These are phyloP conservation scores for Pisolithus orientalis DNA, from an alignment of 768 basidiomycete species.

Conservation along the genomic window DNA sequence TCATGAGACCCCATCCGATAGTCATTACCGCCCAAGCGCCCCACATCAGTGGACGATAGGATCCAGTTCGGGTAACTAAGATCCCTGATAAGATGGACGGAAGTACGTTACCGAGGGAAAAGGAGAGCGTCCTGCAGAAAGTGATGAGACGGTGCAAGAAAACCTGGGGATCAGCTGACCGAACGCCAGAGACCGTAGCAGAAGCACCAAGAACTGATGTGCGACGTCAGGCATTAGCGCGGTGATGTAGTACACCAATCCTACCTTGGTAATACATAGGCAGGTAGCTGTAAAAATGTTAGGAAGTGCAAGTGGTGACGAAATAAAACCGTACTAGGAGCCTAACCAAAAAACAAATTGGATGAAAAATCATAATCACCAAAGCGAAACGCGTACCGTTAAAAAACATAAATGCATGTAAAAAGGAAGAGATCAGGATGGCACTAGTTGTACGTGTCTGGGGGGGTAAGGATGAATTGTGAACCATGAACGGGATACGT, in stretches of 20 bases:
- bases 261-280: conserved; percentile 36
- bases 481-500: neutral
- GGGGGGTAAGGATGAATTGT: neutral
- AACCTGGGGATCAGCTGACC: conserved; percentile 11
- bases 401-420: conserved; percentile 31
- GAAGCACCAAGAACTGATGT: conserved; percentile 29
- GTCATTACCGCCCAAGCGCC: conserved; percentile 22
- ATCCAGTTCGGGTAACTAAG: conserved; percentile 19
- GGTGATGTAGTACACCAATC: neutral
- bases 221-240: neutral
- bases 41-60: conserved; percentile 30
- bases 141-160: neutral
- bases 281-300: conserved; percentile 24
- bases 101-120: conserved; percentile 20
- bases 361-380: neutral
- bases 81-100: conserved; percentile 19
- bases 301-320: neutral
- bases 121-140: conserved; percentile 30
- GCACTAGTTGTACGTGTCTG: conserved; percentile 34
- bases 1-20: conserved; percentile 32
- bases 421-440: conserved; percentile 26
- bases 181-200: conserved; percentile 28
- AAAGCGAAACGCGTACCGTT: conserved; percentile 15
- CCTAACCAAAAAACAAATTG: conserved; percentile 7
- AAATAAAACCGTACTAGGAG: conserved; percentile 18